Evolutionary conservation across 1,284 basidiomycete genomes (phyloP).

Genomic region (Somion occarium): DNA sequence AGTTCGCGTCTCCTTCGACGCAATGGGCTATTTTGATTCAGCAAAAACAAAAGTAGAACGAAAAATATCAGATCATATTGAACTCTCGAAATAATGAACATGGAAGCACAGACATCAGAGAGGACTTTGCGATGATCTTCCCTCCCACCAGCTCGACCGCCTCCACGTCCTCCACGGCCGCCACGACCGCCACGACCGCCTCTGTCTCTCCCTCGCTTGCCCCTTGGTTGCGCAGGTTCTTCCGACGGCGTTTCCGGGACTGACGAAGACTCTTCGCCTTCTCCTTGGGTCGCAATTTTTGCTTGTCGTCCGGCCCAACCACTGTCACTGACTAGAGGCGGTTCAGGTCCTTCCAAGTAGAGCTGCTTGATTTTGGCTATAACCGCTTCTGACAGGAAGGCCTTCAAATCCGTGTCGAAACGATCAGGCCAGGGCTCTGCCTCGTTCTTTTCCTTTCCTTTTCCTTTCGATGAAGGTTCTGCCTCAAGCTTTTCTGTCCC

Average conservation of each 20-base stretch:
- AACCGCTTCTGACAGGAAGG: conserved; percentile 59
- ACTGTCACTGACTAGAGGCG: conserved; percentile 59
- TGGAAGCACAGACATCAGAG: conserved; percentile 60
- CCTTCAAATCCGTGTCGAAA: conserved; percentile 50
- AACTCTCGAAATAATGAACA: conserved; percentile 11
- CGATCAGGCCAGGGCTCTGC: conserved; percentile 55
- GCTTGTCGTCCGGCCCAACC: conserved; percentile 57
- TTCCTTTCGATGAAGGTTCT: conserved; percentile 5
- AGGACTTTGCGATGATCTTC: conserved; percentile 73
- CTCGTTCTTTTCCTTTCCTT: conserved; percentile 3
- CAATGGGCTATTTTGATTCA: conserved; percentile 58
- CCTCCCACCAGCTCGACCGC: conserved; percentile 31
- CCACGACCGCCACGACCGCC: conserved; percentile 41
- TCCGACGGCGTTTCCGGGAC: conserved; percentile 18
- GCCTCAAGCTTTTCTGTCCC: neutral
- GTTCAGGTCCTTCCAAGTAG: conserved; percentile 71
- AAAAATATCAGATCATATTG: conserved; percentile 17
- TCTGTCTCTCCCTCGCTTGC: conserved; percentile 37
- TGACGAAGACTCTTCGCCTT: conserved; percentile 23
- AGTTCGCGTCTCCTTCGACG: conserved; percentile 78
- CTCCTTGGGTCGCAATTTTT: conserved; percentile 21
- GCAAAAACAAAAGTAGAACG: neutral
- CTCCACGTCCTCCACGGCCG: conserved; percentile 39
- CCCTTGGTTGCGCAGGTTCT: conserved; percentile 24
- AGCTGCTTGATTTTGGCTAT: conserved; percentile 67